Percentiles rank a stretch among this genome's conserved stretches.
These are phyloP conservation scores for Agaricus sinodeliciosus DNA, from an alignment of 768 basidiomycete species.

Conservation along the genomic window DNA sequence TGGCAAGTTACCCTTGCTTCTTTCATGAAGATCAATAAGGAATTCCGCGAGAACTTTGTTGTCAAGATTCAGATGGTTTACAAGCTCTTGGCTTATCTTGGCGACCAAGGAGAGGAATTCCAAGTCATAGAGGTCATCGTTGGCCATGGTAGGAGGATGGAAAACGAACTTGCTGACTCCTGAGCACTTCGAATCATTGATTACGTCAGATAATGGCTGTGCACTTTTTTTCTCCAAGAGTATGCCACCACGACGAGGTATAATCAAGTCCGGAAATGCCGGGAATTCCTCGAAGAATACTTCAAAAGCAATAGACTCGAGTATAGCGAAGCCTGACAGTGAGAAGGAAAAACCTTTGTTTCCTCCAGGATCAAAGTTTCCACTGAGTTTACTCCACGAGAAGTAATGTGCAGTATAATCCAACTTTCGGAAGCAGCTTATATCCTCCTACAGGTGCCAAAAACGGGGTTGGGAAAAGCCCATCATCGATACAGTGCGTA, in stretches of 20 bases:
- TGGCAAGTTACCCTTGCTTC: conserved; percentile 63
- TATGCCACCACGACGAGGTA: conserved; percentile 69
- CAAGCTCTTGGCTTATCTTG: conserved; percentile 88
- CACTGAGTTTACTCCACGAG: conserved; percentile 73
- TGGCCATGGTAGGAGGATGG: conserved; percentile 39
- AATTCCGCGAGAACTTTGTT: conserved; percentile 97
- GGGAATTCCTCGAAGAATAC: conserved; percentile 68
- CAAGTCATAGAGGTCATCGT: conserved; percentile 82
- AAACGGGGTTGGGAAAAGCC: conserved; percentile 89
- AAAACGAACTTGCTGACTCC: not conserved
- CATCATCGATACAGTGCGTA: conserved; percentile 62
- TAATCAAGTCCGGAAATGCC: conserved; percentile 86
- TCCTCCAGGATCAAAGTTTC: conserved; percentile 81
- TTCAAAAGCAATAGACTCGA: conserved; percentile 21
- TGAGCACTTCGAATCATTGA: not conserved
- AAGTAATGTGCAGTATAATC: conserved; percentile 33
- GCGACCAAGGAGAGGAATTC: conserved; percentile 89
- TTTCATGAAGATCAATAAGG: conserved; percentile 82
- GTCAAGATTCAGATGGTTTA: conserved; percentile 77
- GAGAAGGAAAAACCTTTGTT: conserved; percentile 41
- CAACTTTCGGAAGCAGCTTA: not conserved
- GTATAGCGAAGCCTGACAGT: conserved; percentile 32
- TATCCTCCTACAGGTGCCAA: conserved; percentile 54
- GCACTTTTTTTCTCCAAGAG: not conserved
- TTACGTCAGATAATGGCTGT: conserved; percentile 8